Percentiles rank a stretch among this genome's conserved stretches.
phyloP scores from a whole-genome alignment of 805 yeast genomes.

The Candida ovalis region DNA sequence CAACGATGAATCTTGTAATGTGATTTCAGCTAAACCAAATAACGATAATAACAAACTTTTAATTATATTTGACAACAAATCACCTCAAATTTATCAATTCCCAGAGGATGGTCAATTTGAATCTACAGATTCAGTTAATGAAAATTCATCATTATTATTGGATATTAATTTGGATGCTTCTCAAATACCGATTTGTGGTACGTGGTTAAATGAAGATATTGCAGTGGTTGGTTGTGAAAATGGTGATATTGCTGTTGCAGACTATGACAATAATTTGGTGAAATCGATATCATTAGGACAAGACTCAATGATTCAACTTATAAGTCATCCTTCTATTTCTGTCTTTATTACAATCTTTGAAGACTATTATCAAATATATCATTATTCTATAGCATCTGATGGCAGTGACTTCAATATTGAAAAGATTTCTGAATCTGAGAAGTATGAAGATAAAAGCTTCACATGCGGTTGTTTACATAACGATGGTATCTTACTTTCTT shows the following conservation, averaged over 20 bases:
- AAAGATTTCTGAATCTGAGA: neutral
- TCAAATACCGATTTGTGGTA: neutral
- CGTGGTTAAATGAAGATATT: neutral
- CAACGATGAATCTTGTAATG: neutral
- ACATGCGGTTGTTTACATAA: constrained; percentile 25
- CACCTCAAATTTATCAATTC: neutral
- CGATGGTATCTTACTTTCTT: constrained; percentile 35
- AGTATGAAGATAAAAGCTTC: neutral
- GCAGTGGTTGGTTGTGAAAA: neutral
- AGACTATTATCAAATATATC: neutral
- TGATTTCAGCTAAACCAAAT: neutral
- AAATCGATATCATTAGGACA: neutral
- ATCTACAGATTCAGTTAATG: neutral
- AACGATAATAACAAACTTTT: neutral
- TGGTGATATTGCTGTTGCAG: neutral
- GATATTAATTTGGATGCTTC: neutral
- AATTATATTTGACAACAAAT: neutral
- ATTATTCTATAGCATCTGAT: neutral
- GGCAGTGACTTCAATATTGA: neutral
- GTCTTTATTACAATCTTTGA: neutral
- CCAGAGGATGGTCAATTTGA: neutral
- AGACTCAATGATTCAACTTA: neutral
- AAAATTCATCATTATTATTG: neutral
- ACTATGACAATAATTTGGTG: neutral
- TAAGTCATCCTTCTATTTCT: neutral